Percentiles rank a stretch among this genome's conserved stretches.
Evolutionary conservation across 73 alveolate genomes (phyloP).

Genomic region (Paramecium bursaria): DNA sequence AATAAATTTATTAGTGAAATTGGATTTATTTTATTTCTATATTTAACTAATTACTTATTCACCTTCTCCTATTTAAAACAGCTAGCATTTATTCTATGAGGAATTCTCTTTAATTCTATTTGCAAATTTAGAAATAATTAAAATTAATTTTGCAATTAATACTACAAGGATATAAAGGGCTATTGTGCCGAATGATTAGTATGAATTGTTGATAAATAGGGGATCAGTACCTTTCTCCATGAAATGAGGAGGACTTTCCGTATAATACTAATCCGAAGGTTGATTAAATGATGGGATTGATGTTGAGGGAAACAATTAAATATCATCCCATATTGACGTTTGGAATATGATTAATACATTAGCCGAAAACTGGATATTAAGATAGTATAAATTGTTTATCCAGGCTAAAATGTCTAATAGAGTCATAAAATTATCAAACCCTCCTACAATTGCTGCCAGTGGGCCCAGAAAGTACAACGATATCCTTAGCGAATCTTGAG

Average conservation of each 20-base stretch:
- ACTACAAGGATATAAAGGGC: background rate
- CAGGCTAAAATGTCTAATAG: slow-evolving; percentile 34
- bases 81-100: background rate
- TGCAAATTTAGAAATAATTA: background rate
- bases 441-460: slow-evolving; percentile 9
- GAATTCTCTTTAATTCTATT: background rate
- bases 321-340: slow-evolving; percentile 34
- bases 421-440: slow-evolving; percentile 25
- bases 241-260: background rate
- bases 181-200: background rate
- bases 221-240: slow-evolving; percentile 34
- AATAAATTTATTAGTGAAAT: background rate
- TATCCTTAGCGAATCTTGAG: too few relatives aligned
- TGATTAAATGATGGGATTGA: background rate
- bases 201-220: slow-evolving; percentile 11
- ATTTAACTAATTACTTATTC: background rate
- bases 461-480: slow-evolving; percentile 44
- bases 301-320: background rate
- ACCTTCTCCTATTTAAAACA: background rate
- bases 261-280: slow-evolving; percentile 15
- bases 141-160: background rate
- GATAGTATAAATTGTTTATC: slow-evolving; percentile 37
- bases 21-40: background rate
- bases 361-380: slow-evolving; percentile 27
- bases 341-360: slow-evolving; percentile 36